Evolutionary conservation across 495 filamentous ascomycete species (phyloP), one percentile per base, ranked within the genome.

Genomic region (Neurospora hispaniola): DNA sequence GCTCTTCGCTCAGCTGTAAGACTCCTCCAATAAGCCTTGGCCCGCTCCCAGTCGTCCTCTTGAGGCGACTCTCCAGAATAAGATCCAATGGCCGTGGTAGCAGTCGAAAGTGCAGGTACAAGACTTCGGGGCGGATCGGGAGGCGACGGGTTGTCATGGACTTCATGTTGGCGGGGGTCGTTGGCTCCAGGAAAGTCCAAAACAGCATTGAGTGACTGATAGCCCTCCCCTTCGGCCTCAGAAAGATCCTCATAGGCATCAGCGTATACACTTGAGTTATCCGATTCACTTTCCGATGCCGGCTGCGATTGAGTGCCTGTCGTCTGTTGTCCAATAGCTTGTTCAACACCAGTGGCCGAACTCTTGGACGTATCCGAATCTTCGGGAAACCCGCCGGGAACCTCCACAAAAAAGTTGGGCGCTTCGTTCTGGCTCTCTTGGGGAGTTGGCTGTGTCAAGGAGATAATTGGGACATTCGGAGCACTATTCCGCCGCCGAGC

Each of bases 141-240:
- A 27, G 68, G 18, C 23, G 70, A 46, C 0, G 48, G 62, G 12
- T 16, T n/a, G 48, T 48, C 69, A 18, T 23, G 8, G 27, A 35
- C 39, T 43, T 74, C 42, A 16, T 69, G n/a, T 54, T 18, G 59
- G 43, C 9, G 41, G 59, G 41, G 70, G 69, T 6, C 59, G 5
- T 35, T 90, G 87, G 69, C 86, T 89, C 70, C 27, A 35, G 54
- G 54, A 5, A 66, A 66, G 54, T 94, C 90, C 3, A 96, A 85
- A 59, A 97, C 90, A 39, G 94, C 94, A 81, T 97, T 89, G 66
- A 97, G 88, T 14, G 93, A 96, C 69, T 90, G 86, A 80, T 94
- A 97, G 0, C 91, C 92, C 74, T 90, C 89, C 6, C 90, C 90
- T 48, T 92, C 90, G 18, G 85, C 70, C 39, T 94, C 89, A 0